Percentiles rank a stretch among this genome's conserved stretches.
phyloP scores from a whole-genome alignment of 164 flowering plant species.

The Houttuynia cordata region DNA sequence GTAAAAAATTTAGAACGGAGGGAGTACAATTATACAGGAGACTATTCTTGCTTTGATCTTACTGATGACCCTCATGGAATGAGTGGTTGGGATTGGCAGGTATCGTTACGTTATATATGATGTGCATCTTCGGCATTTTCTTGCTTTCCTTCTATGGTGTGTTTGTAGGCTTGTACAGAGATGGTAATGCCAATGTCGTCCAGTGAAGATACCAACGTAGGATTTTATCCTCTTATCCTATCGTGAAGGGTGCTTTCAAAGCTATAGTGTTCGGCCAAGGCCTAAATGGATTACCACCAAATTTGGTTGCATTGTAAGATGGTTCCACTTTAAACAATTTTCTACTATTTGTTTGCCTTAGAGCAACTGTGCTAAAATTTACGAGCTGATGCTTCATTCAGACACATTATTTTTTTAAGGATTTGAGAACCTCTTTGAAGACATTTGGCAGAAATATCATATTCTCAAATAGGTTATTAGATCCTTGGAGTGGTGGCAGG shows the following conservation, averaged over 20 bases:
- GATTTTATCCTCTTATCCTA: conserved; percentile 41
- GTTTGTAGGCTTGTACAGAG: conserved; percentile 75
- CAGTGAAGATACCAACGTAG: conserved; percentile 34
- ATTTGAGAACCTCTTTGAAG: conserved; percentile 34
- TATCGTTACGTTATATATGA: conserved; percentile 1
- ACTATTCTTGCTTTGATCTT: conserved; percentile 59
- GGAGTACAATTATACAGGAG: conserved; percentile 76
- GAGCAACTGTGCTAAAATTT: not conserved
- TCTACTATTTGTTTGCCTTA: not conserved
- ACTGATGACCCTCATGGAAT: conserved; percentile 83
- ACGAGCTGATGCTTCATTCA: not conserved
- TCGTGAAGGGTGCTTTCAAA: conserved; percentile 38
- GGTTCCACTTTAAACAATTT: not conserved
- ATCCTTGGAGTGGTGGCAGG: conserved; percentile 99
- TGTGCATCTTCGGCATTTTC: not conserved
- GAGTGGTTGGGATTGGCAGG: conserved; percentile 97
- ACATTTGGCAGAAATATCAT: conserved; percentile 82
- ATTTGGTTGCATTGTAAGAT: conserved; percentile 86
- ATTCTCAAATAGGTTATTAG: conserved; percentile 85
- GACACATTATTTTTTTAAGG: conserved; percentile 27
- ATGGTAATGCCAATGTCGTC: conserved; percentile 93
- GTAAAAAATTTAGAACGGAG: too few species aligned
- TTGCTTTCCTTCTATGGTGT: not conserved
- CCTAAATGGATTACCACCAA: conserved; percentile 78
- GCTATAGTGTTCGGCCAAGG: conserved; percentile 50